Evolutionary conservation across 805 yeast genomes (phyloP), one percentile per base, ranked within the genome.

Genomic region (Kodamaea laetipori): DNA sequence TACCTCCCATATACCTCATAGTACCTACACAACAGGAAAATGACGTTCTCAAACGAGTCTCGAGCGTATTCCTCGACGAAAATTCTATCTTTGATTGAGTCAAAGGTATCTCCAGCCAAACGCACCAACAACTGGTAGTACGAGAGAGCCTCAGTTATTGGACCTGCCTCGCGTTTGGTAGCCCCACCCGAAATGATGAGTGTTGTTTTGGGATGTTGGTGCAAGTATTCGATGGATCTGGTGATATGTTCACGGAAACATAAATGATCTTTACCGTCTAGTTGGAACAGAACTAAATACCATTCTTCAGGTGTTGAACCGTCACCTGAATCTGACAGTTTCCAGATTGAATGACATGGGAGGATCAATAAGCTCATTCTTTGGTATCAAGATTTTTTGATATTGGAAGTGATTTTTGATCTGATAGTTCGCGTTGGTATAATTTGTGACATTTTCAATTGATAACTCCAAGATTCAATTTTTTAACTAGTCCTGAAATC

Each of bases 31-130:
- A 84, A 50, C 50, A 84, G 78, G 58, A 79, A 85, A 2, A 85
- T 47, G 4, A 86, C 76, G 59, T 87, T 87, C 56, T 87, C 95
- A 56, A 83, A 83, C 1, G 94, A 85, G 60, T 87, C 95, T 30
- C 88, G 64, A 0, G 95, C 89, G 57, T 61, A 83, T 51, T 84
- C 90, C 55, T 87, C 96, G 1, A 81, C 63, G 4, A 68, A 47
- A 0, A 83, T 61, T 21, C 45, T 49, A 33, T 30, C 38, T 28
- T 27, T 46, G 19, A 15, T 36, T 37, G 24, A 23, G 34, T 25
- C 33, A 11, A 19, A 57, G 50, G 4, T 42, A 28, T 15, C 15
- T 2, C 42, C 31, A 3, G 40, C 37, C 38, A 79, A 50, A 10
- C 61, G 56, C 26, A 53, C 31, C 1, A 79, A 75, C 15, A 81